phyloP scores from a whole-genome alignment of 768 basidiomycete genomes.

The Ramaria sp. region DNA sequence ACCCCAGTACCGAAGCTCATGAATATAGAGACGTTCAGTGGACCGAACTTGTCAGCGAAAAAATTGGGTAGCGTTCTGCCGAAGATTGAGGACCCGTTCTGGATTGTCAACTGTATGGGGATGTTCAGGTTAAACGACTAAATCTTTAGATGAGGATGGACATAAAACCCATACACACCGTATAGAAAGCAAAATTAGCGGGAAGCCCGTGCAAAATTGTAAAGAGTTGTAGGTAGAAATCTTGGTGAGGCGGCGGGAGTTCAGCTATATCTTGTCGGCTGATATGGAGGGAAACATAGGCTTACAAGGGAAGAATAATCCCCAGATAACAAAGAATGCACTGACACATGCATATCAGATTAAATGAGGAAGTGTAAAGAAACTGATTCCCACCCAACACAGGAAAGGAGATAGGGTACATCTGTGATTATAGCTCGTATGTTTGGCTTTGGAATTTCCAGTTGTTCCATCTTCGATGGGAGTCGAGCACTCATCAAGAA shows the following conservation, averaged over 20 bases:
- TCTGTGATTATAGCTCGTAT: slow-evolving; percentile 28
- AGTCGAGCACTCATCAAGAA: slow-evolving; percentile 28
- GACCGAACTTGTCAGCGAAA: slow-evolving; percentile 31
- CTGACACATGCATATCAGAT: slow-evolving; percentile 22
- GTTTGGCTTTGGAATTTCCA: slow-evolving; percentile 21
- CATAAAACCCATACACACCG: slow-evolving; percentile 23
- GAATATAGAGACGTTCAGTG: slow-evolving; percentile 30
- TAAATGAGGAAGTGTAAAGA: neutral
- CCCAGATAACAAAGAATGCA: slow-evolving; percentile 19
- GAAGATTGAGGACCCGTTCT: slow-evolving; percentile 39
- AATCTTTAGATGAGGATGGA: neutral
- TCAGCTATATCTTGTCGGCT: neutral
- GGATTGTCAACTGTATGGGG: slow-evolving; percentile 30
- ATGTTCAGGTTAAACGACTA: neutral
- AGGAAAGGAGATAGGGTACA: slow-evolving; percentile 29
- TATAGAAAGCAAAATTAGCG: slow-evolving; percentile 43
- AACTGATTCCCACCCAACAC: neutral
- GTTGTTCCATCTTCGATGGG: slow-evolving; percentile 20
- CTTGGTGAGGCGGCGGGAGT: slow-evolving; percentile 22
- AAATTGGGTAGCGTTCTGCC: slow-evolving; percentile 40
- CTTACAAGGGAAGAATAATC: slow-evolving; percentile 4
- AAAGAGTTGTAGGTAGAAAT: slow-evolving; percentile 48
- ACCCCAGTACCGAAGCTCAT: slow-evolving; percentile 22
- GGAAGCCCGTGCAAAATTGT: slow-evolving; percentile 35
- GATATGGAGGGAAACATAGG: neutral